These are phyloP conservation scores for Trametes versicolor DNA, from an alignment of 1,284 basidiomycete genomes.

Conservation along the genomic window DNA sequence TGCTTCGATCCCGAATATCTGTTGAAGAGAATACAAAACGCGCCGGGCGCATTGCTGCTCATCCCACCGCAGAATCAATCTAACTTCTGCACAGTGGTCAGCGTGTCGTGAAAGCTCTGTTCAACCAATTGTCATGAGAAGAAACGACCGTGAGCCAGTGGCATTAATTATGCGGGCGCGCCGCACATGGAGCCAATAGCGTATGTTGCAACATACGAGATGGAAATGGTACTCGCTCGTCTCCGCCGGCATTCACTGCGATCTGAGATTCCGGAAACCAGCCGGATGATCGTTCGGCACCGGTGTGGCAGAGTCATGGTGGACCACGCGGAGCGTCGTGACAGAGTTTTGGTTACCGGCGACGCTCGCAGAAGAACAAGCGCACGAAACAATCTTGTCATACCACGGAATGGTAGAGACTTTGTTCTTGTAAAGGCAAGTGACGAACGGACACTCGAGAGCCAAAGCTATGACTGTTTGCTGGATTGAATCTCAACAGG, in stretches of 20 bases:
- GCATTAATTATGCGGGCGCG: not conserved
- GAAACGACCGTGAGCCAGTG: not conserved
- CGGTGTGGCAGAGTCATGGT: not conserved
- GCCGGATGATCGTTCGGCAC: slow-evolving; percentile 11
- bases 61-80: not conserved
- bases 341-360: not conserved
- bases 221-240: not conserved
- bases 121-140: not conserved
- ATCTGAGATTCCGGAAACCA: slow-evolving; percentile 1
- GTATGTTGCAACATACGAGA: not conserved
- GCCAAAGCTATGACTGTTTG: slow-evolving; percentile 8
- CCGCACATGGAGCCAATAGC: not conserved
- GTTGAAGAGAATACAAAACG: not conserved
- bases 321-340: not conserved
- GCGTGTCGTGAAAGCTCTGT: not conserved
- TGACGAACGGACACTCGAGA: not conserved
- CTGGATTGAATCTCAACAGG: slow-evolving; percentile 54
- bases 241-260: slow-evolving; percentile 9
- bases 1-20: slow-evolving; percentile 20
- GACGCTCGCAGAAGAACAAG: not conserved
- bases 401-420: not conserved
- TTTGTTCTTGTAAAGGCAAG: not conserved
- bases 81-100: not conserved
- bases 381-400: not conserved
- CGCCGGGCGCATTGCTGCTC: not conserved